Evolutionary conservation across 805 yeast genomes (phyloP).

Genomic region (Nakazawaea ernobii): DNA sequence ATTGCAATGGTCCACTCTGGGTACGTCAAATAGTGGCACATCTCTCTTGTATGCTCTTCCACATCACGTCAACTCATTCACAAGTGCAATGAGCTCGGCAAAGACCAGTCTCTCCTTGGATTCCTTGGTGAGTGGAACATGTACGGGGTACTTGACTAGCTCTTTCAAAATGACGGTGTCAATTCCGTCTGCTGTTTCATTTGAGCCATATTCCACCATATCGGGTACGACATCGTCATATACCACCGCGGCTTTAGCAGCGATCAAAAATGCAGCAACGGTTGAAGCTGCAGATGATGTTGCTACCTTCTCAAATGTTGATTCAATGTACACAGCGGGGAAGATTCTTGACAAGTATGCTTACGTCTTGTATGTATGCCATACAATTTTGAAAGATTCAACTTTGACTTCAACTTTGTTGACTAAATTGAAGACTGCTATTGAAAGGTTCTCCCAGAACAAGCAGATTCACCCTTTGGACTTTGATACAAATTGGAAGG

Average conservation of each 20-base stretch:
- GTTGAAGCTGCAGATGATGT: constrained; percentile 37
- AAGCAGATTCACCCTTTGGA: constrained; percentile 65
- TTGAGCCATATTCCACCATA: constrained; percentile 55
- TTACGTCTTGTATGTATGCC: constrained; percentile 68
- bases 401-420: constrained; percentile 46
- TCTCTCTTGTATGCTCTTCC: constrained; percentile 46
- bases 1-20: constrained; percentile 37
- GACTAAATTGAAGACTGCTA: constrained; percentile 57
- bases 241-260: constrained; percentile 14
- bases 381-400: constrained; percentile 55
- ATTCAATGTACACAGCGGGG: constrained; percentile 73
- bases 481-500: constrained; percentile 78
- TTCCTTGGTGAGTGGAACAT: constrained; percentile 44
- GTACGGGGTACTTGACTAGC: constrained; percentile 39
- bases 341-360: constrained; percentile 89
- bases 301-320: constrained; percentile 36
- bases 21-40: constrained; percentile 38
- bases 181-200: constrained; percentile 34
- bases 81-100: constrained; percentile 19
- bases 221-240: constrained; percentile 21
- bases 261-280: constrained; percentile 27
- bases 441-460: constrained; percentile 64
- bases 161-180: constrained; percentile 35
- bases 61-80: constrained; percentile 40
- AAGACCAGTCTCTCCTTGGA: constrained; percentile 33